Evolutionary conservation across 2,329 filamentous ascomycete species (phyloP), one percentile per base, ranked within the genome.

Genomic region (Aspergillus hiratsukae): DNA sequence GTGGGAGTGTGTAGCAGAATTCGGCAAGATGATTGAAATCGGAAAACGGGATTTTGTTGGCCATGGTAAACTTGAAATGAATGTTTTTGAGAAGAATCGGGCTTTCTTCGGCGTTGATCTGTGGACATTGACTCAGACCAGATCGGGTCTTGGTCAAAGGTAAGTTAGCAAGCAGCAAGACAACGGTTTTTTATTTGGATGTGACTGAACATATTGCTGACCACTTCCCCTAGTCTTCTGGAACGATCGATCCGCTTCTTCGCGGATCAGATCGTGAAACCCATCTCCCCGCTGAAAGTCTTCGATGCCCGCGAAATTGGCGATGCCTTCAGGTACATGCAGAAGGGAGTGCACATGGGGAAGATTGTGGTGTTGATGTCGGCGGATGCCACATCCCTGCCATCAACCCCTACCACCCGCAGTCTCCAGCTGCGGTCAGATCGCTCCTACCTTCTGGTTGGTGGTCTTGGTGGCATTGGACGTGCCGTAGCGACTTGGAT

Each of bases 311-410:
- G 49, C 51, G 1, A 73, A 1, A 56, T 76, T 1, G 57, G 68
- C 17, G 66, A 72, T 7, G 75, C 75, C 0, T 77, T 80, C 57
- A 61, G 74, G 0, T 64, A 59, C 27, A 72, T 80, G 68, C 74
- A 78, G 53, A 65, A 64, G 1, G 76, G 74, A 1, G 61, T 64
- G 1, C 76, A 79, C 56, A 75, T 75, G 19, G 78, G 77, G n/a
- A 2, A 79, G 79, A 55, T 79, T 25, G 71, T 79, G 1, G 27
- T 63, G 2, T 40, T 51, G 3, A 51, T 58, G 2, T 35, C 51
- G 2, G 41, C 49, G 2, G 40, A 28, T 6, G 51, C 17, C 48
- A 49, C 1, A n/a, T 58, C 6, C 9, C 49, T 7, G 27, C 37
- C 3, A 25, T 10, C 40, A 35, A 49, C 9, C 40, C 48, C 23